Evolutionary conservation across 139 green algal genomes (phyloP).

Genomic region (Tetradesmus obliquus): DNA sequence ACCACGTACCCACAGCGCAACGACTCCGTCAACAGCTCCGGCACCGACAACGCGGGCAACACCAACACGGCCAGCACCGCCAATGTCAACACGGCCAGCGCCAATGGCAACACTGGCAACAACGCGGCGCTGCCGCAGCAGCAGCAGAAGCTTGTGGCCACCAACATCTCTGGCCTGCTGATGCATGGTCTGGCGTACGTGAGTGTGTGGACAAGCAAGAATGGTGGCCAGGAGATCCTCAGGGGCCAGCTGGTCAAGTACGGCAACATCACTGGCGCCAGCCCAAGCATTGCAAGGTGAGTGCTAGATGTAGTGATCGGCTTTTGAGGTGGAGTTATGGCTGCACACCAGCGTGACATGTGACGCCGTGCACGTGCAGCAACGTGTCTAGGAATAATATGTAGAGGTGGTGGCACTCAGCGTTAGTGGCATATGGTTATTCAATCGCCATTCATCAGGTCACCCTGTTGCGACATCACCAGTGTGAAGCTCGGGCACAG

Average conservation of each 20-base stretch:
- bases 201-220: not conserved
- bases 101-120: not conserved
- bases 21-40: not conserved
- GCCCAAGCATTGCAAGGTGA: not conserved
- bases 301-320: not conserved
- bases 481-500: too few relatives aligned
- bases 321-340: not conserved
- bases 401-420: not conserved
- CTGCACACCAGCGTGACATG: too few relatives aligned
- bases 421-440: too few relatives aligned
- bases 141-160: not conserved
- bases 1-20: not conserved
- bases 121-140: not conserved
- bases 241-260: slow-evolving; percentile 9
- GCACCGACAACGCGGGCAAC: not conserved
- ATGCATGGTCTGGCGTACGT: slow-evolving; percentile 1
- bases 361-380: too few relatives aligned
- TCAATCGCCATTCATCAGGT: too few relatives aligned
- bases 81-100: not conserved
- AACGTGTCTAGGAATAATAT: too few relatives aligned
- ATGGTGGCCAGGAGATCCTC: not conserved
- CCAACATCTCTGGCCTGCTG: not conserved
- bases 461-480: too few relatives aligned
- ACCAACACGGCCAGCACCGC: not conserved
- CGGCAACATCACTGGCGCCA: not conserved